phyloP scores from a whole-genome alignment of 208 protist species.

The Leishmania tropica region DNA sequence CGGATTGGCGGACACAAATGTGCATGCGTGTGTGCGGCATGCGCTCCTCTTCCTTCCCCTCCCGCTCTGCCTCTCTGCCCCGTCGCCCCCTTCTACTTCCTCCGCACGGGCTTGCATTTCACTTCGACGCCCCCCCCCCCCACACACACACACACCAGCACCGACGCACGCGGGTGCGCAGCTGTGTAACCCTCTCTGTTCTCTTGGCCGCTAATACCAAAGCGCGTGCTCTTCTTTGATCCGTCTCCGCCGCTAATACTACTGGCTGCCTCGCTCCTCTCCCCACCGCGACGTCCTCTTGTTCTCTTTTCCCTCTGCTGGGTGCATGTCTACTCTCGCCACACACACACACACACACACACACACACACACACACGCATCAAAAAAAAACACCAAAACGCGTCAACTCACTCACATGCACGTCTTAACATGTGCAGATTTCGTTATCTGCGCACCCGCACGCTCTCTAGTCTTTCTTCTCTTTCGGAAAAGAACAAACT shows the following conservation, averaged over 20 bases:
- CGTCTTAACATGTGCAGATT: conserved; percentile 26
- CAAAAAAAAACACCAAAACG: not conserved
- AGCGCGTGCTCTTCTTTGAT: not conserved
- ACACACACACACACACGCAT: not conserved
- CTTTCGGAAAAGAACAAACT: conserved; percentile 11
- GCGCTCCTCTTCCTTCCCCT: not conserved
- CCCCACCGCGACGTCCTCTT: not conserved
- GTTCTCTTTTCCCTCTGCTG: not conserved
- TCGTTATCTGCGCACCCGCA: conserved; percentile 25
- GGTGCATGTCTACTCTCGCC: not conserved
- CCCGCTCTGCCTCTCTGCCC: not conserved
- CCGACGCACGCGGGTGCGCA: not conserved
- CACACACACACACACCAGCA: not conserved
- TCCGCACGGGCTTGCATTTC: not conserved
- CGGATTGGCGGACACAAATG: not conserved
- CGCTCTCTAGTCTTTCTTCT: conserved; percentile 12
- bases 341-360: not conserved
- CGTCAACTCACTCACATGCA: not conserved
- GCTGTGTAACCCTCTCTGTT: not conserved
- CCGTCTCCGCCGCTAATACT: not conserved
- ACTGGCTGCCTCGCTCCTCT: not conserved
- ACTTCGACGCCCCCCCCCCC: not conserved
- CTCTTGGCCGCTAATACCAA: not conserved
- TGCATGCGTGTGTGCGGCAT: not conserved
- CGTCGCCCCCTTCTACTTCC: not conserved